Conservation (phyloP, 2,329 filamentous ascomycete genomes). For the Dactylonectria macrodidyma region DNA sequence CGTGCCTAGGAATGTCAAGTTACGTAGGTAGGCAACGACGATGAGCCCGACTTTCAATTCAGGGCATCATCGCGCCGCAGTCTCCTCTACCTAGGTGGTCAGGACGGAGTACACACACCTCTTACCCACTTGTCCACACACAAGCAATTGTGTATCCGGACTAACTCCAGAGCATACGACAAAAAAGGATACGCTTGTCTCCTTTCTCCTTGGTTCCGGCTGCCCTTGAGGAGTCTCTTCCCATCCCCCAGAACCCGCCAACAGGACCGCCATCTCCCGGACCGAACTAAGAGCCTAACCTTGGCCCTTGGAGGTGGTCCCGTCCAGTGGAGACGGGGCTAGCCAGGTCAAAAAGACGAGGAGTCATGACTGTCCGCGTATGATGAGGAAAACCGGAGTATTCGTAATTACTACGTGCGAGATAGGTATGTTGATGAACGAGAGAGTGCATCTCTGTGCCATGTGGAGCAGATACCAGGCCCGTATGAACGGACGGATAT, state of each 20-base stretch:
- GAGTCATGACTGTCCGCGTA: constrained; percentile 10
- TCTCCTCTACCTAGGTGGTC: neutral
- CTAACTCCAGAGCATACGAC: neutral
- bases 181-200: constrained; percentile 11
- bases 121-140: no score
- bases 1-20: no score
- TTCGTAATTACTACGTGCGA: no score
- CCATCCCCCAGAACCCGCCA: constrained; percentile 14
- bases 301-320: constrained; percentile 9
- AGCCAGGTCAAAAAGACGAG: constrained; percentile 17
- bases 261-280: constrained; percentile 10
- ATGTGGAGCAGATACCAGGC: no score
- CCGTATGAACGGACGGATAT: no score
- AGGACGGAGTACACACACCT: no score
- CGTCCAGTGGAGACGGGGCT: constrained; percentile 12
- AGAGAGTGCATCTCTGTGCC: no score
- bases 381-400: neutral
- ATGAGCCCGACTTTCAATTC: neutral
- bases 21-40: neutral
- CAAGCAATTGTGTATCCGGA: no score
- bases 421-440: no score
- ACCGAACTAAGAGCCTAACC: constrained; percentile 7
- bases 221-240: constrained; percentile 15
- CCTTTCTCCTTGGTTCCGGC: constrained; percentile 11
- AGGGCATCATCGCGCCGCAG: neutral